These are phyloP conservation scores for Acanthamoeba triangularis DNA, from an alignment of 208 protist species.

Conservation along the genomic window DNA sequence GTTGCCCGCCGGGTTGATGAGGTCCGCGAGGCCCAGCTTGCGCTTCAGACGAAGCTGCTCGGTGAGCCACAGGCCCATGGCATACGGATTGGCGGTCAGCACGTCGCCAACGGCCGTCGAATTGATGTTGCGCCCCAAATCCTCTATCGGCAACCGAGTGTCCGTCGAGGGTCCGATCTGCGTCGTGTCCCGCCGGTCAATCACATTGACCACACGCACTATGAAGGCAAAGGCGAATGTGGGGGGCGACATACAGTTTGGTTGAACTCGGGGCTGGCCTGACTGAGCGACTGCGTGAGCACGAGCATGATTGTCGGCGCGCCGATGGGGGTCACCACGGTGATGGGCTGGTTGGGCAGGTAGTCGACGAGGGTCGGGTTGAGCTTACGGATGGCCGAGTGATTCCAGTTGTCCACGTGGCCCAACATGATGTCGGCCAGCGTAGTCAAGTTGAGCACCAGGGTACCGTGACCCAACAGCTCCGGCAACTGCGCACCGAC, in stretches of 20 bases:
- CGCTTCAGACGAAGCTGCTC: not conserved
- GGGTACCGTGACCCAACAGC: not conserved
- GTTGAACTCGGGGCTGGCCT: not conserved
- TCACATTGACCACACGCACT: not conserved
- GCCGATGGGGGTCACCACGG: not conserved
- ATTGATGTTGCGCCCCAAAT: not conserved
- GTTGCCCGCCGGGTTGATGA: slow-evolving; percentile 14
- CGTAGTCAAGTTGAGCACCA: not conserved
- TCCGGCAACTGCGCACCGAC: not conserved
- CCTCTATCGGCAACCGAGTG: not conserved
- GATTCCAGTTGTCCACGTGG: not conserved
- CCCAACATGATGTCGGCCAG: slow-evolving; percentile 15
- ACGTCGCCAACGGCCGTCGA: not conserved
- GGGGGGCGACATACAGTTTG: not conserved
- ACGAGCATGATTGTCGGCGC: not conserved
- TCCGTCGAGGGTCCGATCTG: no score
- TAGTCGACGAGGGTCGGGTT: not conserved
- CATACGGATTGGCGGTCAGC: not conserved
- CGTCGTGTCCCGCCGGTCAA: not conserved
- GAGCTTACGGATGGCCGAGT: not conserved
- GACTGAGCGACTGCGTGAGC: not conserved
- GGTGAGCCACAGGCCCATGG: not conserved
- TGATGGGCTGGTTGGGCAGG: not conserved
- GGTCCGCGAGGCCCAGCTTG: not conserved
- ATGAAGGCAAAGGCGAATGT: not conserved